These are phyloP conservation scores for Fomitiporia mediterranea DNA, from an alignment of 1,284 basidiomycete species.

Conservation along the genomic window DNA sequence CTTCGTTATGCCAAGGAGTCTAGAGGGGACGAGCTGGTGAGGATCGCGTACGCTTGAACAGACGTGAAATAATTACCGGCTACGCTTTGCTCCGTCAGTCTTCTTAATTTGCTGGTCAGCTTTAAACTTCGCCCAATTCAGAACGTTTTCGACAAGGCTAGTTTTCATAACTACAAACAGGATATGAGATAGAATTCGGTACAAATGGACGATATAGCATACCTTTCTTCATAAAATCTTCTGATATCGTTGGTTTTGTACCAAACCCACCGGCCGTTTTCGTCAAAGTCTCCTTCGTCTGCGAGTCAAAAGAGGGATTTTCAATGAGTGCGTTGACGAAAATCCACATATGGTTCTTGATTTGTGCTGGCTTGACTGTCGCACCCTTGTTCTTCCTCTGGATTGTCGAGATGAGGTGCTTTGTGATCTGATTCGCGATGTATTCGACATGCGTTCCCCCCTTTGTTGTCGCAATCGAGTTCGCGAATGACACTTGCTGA, in stretches of 20 bases:
- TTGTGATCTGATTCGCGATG: slow-evolving; percentile 88
- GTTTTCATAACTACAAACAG: slow-evolving; percentile 73
- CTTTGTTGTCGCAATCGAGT: slow-evolving; percentile 96
- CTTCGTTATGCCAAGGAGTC: slow-evolving; percentile 89
- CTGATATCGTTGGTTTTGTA: slow-evolving; percentile 76
- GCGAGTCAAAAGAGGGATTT: slow-evolving; percentile 99
- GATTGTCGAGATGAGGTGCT: slow-evolving; percentile 76
- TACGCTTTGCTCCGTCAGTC: slow-evolving; percentile 93
- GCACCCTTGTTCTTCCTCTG: slow-evolving; percentile 97
- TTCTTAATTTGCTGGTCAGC: slow-evolving; percentile 96
- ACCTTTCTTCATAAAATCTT: slow-evolving; percentile 98
- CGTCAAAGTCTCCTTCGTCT: slow-evolving; percentile 97
- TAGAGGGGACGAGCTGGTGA: slow-evolving; percentile 27
- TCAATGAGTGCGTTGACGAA: slow-evolving; percentile 97
- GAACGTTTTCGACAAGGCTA: slow-evolving; percentile 86
- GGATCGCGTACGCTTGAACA: background rate
- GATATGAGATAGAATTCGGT: slow-evolving; percentile 1
- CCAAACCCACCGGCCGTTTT: slow-evolving; percentile 89
- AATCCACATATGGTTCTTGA: slow-evolving; percentile 98
- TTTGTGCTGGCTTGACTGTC: slow-evolving; percentile 86
- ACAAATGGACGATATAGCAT: slow-evolving; percentile 22
- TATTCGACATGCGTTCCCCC: slow-evolving; percentile 93
- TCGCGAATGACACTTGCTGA: slow-evolving; percentile 96
- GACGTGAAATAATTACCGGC: slow-evolving; percentile 48
- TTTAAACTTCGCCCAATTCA: slow-evolving; percentile 96